Evolutionary conservation across 805 yeast genomes (phyloP).

Genomic region (Lipomyces starkeyi): DNA sequence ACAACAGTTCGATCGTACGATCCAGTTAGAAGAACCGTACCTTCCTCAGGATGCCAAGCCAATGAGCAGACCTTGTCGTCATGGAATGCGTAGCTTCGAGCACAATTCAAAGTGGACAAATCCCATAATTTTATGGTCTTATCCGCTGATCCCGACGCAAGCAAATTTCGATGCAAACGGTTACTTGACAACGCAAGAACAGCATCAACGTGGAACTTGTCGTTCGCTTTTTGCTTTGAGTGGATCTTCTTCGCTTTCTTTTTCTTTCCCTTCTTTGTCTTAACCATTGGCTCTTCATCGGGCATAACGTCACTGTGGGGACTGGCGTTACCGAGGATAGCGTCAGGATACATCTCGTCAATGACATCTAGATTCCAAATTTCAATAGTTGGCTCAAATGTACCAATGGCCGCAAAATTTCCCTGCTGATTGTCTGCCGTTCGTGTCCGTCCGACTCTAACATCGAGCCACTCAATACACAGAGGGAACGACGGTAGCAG

Average conservation of each 20-base stretch:
- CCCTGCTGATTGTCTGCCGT: constrained; percentile 62
- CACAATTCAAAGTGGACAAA: constrained; percentile 73
- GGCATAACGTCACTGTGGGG: constrained; percentile 55
- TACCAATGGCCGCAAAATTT: constrained; percentile 94
- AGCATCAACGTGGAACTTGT: constrained; percentile 91
- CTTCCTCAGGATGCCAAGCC: constrained; percentile 74
- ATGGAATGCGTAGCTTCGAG: constrained; percentile 78
- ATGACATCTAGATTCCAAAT: constrained; percentile 93
- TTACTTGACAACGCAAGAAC: constrained; percentile 87
- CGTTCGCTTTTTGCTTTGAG: constrained; percentile 56
- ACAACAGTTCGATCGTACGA: constrained; percentile 84
- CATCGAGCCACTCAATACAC: constrained; percentile 94
- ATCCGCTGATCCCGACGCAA: constrained; percentile 96
- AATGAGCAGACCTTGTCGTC: constrained; percentile 82
- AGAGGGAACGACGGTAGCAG: constrained; percentile 97
- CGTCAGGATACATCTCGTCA: constrained; percentile 93
- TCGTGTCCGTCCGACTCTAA: constrained; percentile 55
- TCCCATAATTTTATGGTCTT: constrained; percentile 96
- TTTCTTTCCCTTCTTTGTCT: constrained; percentile 48
- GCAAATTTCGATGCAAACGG: constrained; percentile 75
- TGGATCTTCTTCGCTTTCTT: constrained; percentile 59
- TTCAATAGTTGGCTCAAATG: constrained; percentile 97
- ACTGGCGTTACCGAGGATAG: constrained; percentile 67
- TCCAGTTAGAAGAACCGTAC: constrained; percentile 74
- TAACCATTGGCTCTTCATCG: constrained; percentile 36